Conservation (phyloP, 306 rosid genomes). For the Ochetophila trinervis region DNA sequence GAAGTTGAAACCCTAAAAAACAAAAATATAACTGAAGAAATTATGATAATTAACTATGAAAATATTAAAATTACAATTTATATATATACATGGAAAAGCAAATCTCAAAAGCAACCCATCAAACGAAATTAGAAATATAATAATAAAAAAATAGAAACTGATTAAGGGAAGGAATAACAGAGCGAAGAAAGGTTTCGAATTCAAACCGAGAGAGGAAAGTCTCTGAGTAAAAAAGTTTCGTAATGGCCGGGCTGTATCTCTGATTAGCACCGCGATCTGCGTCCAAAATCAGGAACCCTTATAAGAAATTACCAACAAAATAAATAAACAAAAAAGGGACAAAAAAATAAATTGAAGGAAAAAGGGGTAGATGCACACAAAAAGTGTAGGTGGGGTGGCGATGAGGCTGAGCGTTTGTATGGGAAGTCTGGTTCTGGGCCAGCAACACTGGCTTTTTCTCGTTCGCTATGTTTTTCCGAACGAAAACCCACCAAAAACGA, state of each 20-base stretch:
- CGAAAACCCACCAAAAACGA: too few species aligned
- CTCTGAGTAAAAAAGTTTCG: not conserved
- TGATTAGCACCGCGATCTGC: conserved; percentile 21
- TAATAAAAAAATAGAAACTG: too few species aligned
- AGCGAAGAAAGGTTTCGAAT: not conserved
- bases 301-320: not conserved
- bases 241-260: not conserved
- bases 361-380: not conserved
- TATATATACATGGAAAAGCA: too few species aligned
- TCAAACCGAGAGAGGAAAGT: not conserved
- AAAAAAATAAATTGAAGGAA: not conserved
- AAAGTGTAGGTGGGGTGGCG: not conserved
- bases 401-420: too few species aligned
- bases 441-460: too few species aligned
- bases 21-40: not conserved
- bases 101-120: not conserved
- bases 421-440: not conserved
- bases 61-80: not conserved
- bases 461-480: too few species aligned
- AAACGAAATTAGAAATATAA: not conserved
- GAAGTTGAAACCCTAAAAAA: conserved; percentile 8
- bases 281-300: not conserved
- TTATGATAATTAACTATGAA: not conserved
- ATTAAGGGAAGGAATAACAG: not conserved
- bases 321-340: not conserved